Evolutionary conservation across 805 yeast genomes (phyloP).

Genomic region (Ogataea wickerhamii): DNA sequence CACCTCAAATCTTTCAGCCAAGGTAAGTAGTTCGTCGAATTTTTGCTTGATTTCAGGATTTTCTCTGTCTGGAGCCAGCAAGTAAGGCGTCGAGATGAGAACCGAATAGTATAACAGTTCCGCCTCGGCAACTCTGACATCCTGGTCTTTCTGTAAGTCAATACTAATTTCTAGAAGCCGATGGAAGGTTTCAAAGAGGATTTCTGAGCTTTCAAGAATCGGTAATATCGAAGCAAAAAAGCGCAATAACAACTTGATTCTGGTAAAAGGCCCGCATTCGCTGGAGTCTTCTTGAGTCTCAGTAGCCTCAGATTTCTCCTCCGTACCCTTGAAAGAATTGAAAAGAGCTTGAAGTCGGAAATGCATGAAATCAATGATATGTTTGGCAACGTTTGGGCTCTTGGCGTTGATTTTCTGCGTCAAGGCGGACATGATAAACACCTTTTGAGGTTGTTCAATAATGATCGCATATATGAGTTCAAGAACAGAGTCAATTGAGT

Average conservation of each 20-base stretch:
- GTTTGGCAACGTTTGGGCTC: constrained; percentile 62
- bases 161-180: constrained; percentile 55
- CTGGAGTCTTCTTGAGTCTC: constrained; percentile 23
- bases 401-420: constrained; percentile 62
- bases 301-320: constrained; percentile 12
- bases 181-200: constrained; percentile 40
- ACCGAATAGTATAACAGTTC: constrained; percentile 66
- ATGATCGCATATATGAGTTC: constrained; percentile 65
- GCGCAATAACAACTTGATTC: constrained; percentile 66
- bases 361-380: constrained; percentile 66
- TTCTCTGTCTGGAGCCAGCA: constrained; percentile 23
- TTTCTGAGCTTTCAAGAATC: constrained; percentile 48
- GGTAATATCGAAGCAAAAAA: constrained; percentile 66
- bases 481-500: constrained; percentile 53
- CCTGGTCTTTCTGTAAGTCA: constrained; percentile 44
- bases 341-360: constrained; percentile 56
- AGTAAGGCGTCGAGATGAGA: constrained; percentile 61
- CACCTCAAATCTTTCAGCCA: constrained; percentile 34
- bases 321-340: constrained; percentile 25
- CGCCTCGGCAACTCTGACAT: constrained; percentile 53
- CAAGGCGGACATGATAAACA: constrained; percentile 65
- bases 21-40: constrained; percentile 44
- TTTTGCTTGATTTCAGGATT: constrained; percentile 27
- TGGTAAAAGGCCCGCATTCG: constrained; percentile 61
- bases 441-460: constrained; percentile 89